phyloP scores from a whole-genome alignment of 495 filamentous ascomycete species.

The Xylaria intraflava region DNA sequence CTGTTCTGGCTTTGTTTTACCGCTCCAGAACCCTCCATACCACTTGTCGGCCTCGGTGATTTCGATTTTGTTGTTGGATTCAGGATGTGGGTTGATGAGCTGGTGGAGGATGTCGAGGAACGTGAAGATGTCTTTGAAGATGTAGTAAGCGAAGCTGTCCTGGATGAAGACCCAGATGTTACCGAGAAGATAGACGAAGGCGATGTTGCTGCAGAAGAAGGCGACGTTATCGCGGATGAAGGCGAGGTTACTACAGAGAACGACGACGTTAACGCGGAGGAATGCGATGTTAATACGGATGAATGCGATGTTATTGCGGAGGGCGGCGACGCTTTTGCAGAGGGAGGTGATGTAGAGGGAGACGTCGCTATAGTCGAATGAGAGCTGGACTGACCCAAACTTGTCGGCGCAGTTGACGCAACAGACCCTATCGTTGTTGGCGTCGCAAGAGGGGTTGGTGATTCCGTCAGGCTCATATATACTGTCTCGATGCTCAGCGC shows the following conservation, averaged over 20 bases:
- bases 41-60: conserved; percentile 1
- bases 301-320: conserved; percentile 1
- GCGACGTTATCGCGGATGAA: conserved; percentile 1
- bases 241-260: conserved; percentile 5
- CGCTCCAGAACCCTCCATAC: conserved; percentile 6
- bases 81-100: conserved; percentile 11
- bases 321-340: neutral
- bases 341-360: neutral
- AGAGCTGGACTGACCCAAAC: conserved; percentile 6
- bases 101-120: conserved; percentile 9
- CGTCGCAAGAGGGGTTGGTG: conserved; percentile 23
- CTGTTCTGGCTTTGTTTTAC: conserved; percentile 26
- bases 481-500: conserved; percentile 25
- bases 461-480: conserved; percentile 27
- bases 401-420: conserved; percentile 14
- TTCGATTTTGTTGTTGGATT: conserved; percentile 4
- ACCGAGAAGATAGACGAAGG: conserved; percentile 13
- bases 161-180: conserved; percentile 13
- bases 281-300: no score
- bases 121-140: conserved; percentile 13
- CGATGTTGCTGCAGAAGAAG: conserved; percentile 4
- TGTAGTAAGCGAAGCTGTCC: conserved; percentile 8
- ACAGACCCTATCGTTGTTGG: conserved; percentile 32
- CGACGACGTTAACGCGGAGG: neutral
- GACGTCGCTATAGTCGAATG: conserved; percentile 1